phyloP scores from a whole-genome alignment of 495 filamentous ascomycete genomes.

The Thermothielavioides terrestris region DNA sequence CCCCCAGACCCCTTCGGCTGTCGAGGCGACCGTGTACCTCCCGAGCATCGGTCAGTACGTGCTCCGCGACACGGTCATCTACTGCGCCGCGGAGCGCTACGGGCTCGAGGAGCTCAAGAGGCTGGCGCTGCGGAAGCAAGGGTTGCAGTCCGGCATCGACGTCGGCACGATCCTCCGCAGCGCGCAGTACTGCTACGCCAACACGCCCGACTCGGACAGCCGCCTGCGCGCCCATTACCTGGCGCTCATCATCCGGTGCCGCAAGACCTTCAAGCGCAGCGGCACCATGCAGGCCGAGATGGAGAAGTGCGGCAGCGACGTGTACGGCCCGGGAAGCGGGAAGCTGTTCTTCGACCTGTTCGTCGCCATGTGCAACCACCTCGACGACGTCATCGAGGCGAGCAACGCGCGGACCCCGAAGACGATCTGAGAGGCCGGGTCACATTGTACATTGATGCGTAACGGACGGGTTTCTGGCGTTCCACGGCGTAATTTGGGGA shows the following conservation, averaged over 20 bases:
- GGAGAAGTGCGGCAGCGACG: conserved; percentile 51
- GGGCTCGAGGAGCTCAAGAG: conserved; percentile 79
- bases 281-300: conserved; percentile 98
- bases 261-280: conserved; percentile 90
- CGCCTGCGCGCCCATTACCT: conserved; percentile 89
- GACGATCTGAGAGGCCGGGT: conserved; percentile 37
- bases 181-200: conserved; percentile 86
- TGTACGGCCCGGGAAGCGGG: conserved; percentile 52
- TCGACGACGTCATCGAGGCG: conserved; percentile 75
- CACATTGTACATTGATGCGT: conserved; percentile 9
- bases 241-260: conserved; percentile 85
- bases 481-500: conserved; percentile 11
- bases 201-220: conserved; percentile 85
- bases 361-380: conserved; percentile 93
- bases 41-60: conserved; percentile 58
- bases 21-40: conserved; percentile 65
- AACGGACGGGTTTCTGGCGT: conserved; percentile 17
- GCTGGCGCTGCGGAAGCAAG: conserved; percentile 85
- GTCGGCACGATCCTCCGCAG: conserved; percentile 80
- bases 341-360: conserved; percentile 96
- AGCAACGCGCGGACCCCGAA: conserved; percentile 43
- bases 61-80: conserved; percentile 83
- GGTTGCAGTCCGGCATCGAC: conserved; percentile 75
- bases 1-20: conserved; percentile 38
- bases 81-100: conserved; percentile 82